Conservation (phyloP, 2,329 filamentous ascomycete genomes). For the Exserohilum turcica region DNA sequence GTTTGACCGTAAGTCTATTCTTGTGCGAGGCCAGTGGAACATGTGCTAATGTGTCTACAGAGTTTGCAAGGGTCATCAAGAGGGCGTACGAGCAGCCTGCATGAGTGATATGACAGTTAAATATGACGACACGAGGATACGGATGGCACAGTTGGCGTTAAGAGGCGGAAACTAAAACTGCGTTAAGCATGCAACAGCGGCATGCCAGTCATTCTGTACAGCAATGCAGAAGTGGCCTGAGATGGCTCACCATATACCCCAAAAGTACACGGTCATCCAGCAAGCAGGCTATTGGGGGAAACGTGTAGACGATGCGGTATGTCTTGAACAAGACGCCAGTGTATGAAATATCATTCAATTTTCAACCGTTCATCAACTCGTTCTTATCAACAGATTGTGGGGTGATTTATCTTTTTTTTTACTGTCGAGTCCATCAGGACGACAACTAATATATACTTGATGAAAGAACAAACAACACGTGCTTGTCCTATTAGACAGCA, state of each 20-base stretch:
- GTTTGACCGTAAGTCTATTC: constrained; percentile 66
- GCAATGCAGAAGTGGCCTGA: constrained; percentile 15
- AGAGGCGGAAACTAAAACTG: constrained; percentile 13
- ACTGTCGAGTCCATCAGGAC: not conserved
- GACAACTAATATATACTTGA: too few species aligned
- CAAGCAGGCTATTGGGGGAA: constrained; percentile 2
- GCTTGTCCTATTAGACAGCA: not conserved
- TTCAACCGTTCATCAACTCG: not conserved
- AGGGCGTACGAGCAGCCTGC: constrained; percentile 47
- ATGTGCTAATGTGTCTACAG: constrained; percentile 27
- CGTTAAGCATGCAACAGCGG: constrained; percentile 15
- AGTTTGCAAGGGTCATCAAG: constrained; percentile 45
- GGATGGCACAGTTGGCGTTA: constrained; percentile 22
- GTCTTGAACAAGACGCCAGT: constrained; percentile 1
- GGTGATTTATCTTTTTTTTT: not conserved
- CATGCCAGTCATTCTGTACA: constrained; percentile 8
- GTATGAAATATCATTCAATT: constrained; percentile 3
- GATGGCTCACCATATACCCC: constrained; percentile 23
- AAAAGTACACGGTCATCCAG: constrained; percentile 17
- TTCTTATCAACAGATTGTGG: not conserved
- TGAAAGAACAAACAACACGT: too few species aligned
- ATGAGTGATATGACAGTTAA: constrained; percentile 25
- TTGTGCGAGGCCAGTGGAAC: not conserved
- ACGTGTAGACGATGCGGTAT: constrained; percentile 1
- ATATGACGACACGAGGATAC: constrained; percentile 21